Evolutionary conservation across 2,329 filamentous ascomycete genomes (phyloP), one percentile per base, ranked within the genome.

Genomic region (Phialemoniopsis sp.): DNA sequence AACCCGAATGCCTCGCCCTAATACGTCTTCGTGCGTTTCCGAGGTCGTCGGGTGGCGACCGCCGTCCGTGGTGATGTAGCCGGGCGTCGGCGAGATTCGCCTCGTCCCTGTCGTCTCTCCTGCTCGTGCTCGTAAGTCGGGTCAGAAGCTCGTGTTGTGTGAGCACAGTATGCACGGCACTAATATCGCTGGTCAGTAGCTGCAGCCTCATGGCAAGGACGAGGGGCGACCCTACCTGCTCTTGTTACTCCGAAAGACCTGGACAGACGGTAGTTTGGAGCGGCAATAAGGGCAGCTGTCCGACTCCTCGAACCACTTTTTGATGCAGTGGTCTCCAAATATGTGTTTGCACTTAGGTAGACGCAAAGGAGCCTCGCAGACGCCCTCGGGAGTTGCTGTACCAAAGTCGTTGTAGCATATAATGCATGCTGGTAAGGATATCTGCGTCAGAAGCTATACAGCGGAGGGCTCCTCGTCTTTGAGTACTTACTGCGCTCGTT

Each of bases 401-500:
- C 76, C 76, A 48, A 73, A 82, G 8, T 80, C 76, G 46, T 80
- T 81, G 51, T 82, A 82, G 58, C 79, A 83, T 42, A 83, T 83
- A 15, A 76, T 68, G 51, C 79, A 83, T 13, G 59, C 78, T 83
- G 29, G 8, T 14, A 46, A 6, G n/a, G n/a, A 18, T 43, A 19
- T n/a, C 13, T 2, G 32, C 16, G 7, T 31, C 41, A 16, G 44
- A 45, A 41, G 19, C 13, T 6, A 16, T 32, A 16, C 9, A 29
- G n/a, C 9, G n/a, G n/a, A 29, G 28, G n/a, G 28, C 9, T 9
- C n/a, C n/a, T 29, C n/a, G 28, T 9, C 9, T 18, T 37, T 10
- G 16, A 29, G 12, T 8, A 59, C 70, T 56, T 58, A 78, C 74
- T 69, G 50, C 60, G 63, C 44, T 78, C 73, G 31, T 52, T 59